phyloP scores from a whole-genome alignment of 2,329 filamentous ascomycete genomes.

The Xylaria sp. region DNA sequence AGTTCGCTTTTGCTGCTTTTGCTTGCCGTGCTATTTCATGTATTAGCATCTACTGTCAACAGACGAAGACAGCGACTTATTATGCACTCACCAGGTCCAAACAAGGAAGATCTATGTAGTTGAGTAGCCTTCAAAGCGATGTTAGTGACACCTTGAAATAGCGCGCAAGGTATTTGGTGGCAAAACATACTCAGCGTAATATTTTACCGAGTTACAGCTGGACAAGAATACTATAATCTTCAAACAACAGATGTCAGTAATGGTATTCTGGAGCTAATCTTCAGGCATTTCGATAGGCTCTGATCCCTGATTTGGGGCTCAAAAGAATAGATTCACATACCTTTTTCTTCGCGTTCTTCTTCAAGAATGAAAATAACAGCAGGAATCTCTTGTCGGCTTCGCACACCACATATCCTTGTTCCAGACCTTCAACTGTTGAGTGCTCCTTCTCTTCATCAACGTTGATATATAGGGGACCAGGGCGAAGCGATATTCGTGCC shows the following conservation, averaged over 20 bases:
- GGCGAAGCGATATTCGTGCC: slow-evolving; percentile 87
- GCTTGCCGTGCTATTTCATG: slow-evolving; percentile 71
- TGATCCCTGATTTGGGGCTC: neutral
- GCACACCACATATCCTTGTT: slow-evolving; percentile 95
- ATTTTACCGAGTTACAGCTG: slow-evolving; percentile 92
- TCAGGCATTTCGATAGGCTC: neutral
- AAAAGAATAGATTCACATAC: neutral
- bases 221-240: slow-evolving; percentile 96
- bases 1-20: slow-evolving; percentile 99
- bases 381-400: slow-evolving; percentile 94
- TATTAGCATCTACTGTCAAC: neutral
- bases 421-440: slow-evolving; percentile 89
- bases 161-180: neutral
- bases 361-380: slow-evolving; percentile 64
- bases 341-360: slow-evolving; percentile 32
- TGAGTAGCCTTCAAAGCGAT: slow-evolving; percentile 62
- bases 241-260: slow-evolving; percentile 45
- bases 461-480: slow-evolving; percentile 94
- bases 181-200: slow-evolving; percentile 73
- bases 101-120: slow-evolving; percentile 83
- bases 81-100: slow-evolving; percentile 58
- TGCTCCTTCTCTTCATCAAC: slow-evolving; percentile 90
- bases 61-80: too few species aligned
- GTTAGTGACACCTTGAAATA: neutral
- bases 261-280: neutral